Evolutionary conservation across 2,329 filamentous ascomycete genomes (phyloP).

Genomic region (Diaporthe sp.): DNA sequence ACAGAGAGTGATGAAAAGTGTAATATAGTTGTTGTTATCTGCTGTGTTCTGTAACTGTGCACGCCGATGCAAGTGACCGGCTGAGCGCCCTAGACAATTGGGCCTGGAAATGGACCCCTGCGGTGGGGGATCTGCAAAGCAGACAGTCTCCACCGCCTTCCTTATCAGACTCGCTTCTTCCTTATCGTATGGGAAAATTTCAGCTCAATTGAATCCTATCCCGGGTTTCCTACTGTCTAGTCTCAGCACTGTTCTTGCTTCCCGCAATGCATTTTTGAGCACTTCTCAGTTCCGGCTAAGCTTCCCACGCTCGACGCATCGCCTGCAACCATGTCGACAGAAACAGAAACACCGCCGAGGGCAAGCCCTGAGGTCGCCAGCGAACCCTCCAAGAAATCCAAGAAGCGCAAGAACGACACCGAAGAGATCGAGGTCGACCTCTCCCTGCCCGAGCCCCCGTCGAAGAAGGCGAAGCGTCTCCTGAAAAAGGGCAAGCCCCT

Average conservation of each 20-base stretch:
- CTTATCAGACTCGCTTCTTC: slow-evolving; percentile 3
- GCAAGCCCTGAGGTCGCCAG: slow-evolving; percentile 42
- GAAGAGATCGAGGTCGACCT: slow-evolving; percentile 92
- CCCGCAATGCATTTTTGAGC: neutral
- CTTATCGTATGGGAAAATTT: slow-evolving; percentile 33
- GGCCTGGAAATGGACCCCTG: neutral
- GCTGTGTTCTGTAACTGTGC: neutral
- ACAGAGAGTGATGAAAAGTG: neutral
- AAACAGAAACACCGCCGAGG: slow-evolving; percentile 29
- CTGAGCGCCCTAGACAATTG: neutral
- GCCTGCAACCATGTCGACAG: slow-evolving; percentile 25
- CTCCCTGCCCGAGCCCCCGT: slow-evolving; percentile 89
- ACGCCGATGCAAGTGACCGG: neutral
- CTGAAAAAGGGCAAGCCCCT: slow-evolving; percentile 85
- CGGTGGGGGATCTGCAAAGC: slow-evolving; percentile 17
- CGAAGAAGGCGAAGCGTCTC: slow-evolving; percentile 91
- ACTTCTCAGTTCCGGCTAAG: neutral
- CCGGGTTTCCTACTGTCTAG: neutral
- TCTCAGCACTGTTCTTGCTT: neutral
- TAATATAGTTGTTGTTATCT: neutral
- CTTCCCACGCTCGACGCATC: neutral
- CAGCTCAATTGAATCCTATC: slow-evolving; percentile 10
- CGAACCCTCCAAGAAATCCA: slow-evolving; percentile 52
- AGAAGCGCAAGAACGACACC: slow-evolving; percentile 80
- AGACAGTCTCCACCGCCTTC: slow-evolving; percentile 12